Evolutionary conservation across 106 monocot species (phyloP), one percentile per base, ranked within the genome.

Genomic region (Alisma plantagoaquatica): DNA sequence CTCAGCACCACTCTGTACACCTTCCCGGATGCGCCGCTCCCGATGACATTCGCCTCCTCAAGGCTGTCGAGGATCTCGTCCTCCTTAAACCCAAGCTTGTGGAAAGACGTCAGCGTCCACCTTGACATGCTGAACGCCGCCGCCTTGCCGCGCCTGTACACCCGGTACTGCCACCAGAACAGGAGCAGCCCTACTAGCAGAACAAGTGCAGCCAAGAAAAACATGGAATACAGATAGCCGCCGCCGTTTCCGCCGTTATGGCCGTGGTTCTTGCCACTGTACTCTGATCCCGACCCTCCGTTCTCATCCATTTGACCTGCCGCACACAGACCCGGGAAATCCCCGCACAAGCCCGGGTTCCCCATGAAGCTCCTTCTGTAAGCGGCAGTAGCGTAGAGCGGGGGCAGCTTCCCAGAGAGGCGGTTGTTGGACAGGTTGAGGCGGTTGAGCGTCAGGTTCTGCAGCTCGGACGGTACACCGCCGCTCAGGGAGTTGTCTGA

Each of bases 351-450:
- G 20, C 63, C 63, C n/a, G 85, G 76, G 18, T 85, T 85, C 15
- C 72, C 67, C 8, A 77, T 10, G 66, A 85, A 85, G 51, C 73
- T 76, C 23, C 54, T 46, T 10, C 26, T 33, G 64, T 65, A 72
- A 20, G 38, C 43, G 0, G 57, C 42, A 27, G 23, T 53, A 22
- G 54, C 43, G 24, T 63, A 75, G 2, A 69, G 31, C 11, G 84
- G 79, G 1, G 84, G 84, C 11, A 84, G 50, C 1, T 31, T 26
- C 14, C 84, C 84, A 5, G 63, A 65, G 10, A 84, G 66, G 3
- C 41, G 60, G 51, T 84, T 84, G 49, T 73, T 53, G 5, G 79
- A 79, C 14, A 84, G 28, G 35, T 84, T 80, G 66, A 84, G 67
- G 18, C 31, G 53, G 53, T 75, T 75, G 6, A 84, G 75, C 53